Percentiles rank a stretch among this genome's conserved stretches.
Evolutionary conservation across 805 yeast species (phyloP).

Genomic region (Sporopachydermia lactativora): DNA sequence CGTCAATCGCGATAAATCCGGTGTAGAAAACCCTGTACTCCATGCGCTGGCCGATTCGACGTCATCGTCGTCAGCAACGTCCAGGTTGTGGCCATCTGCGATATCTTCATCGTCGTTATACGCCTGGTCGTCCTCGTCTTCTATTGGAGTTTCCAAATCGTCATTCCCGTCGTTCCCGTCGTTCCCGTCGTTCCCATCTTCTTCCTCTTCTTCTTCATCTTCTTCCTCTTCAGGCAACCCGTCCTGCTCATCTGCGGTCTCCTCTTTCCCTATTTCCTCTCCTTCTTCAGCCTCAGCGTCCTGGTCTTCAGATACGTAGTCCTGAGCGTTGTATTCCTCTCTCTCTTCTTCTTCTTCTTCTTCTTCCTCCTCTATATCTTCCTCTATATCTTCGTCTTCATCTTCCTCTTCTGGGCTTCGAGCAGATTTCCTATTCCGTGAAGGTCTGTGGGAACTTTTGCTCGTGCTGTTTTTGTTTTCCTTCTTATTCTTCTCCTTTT

Average conservation of each 20-base stretch:
- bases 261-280: slow-evolving; percentile 2
- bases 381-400: slow-evolving; percentile 3
- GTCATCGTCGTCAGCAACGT: slow-evolving; percentile 12
- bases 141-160: slow-evolving; percentile 8
- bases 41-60: slow-evolving; percentile 8
- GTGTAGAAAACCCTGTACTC: slow-evolving; percentile 5
- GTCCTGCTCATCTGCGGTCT: slow-evolving; percentile 4
- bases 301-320: background rate
- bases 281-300: slow-evolving; percentile 1
- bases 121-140: slow-evolving; percentile 12
- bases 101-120: slow-evolving; percentile 12
- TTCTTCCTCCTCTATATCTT: slow-evolving; percentile 1
- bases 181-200: slow-evolving; percentile 7
- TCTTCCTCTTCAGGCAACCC: slow-evolving; percentile 14
- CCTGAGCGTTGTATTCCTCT: background rate
- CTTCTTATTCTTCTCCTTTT: too few species aligned
- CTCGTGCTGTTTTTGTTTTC: slow-evolving; percentile 5
- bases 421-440: slow-evolving; percentile 3
- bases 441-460: slow-evolving; percentile 3
- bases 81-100: slow-evolving; percentile 3
- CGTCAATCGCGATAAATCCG: slow-evolving; percentile 19
- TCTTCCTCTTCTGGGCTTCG: slow-evolving; percentile 2
- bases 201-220: slow-evolving; percentile 10
- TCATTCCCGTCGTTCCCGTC: slow-evolving; percentile 6
- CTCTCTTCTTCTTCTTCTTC: slow-evolving; percentile 2